These are phyloP conservation scores for Sporothrix pallida DNA, from an alignment of 2,329 filamentous ascomycete species.

Conservation along the genomic window DNA sequence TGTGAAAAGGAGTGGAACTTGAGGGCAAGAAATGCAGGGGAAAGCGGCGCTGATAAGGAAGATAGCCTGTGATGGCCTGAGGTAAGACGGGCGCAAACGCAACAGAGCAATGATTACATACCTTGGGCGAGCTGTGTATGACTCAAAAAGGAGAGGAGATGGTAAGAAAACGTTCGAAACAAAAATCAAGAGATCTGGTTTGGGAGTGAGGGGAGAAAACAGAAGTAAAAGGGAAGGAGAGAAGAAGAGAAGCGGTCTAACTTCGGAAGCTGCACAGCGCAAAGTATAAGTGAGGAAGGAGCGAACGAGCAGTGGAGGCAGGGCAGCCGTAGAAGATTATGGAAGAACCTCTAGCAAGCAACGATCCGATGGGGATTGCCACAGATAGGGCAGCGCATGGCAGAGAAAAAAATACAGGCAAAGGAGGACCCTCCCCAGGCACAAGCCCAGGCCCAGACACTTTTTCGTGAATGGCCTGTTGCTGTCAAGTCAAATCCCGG, in stretches of 20 bases:
- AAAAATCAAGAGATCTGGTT: slow-evolving; percentile 3
- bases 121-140: not conserved
- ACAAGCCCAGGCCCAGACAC: slow-evolving; percentile 1
- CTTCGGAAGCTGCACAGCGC: not conserved
- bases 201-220: not conserved
- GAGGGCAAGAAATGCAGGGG: not conserved
- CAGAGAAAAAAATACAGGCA: not conserved
- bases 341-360: slow-evolving; percentile 4
- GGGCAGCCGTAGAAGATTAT: slow-evolving; percentile 19
- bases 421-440: not conserved
- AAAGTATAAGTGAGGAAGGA: slow-evolving; percentile 28
- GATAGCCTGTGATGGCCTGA: not conserved
- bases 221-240: not conserved
- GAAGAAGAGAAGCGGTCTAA: not conserved
- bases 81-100: not conserved
- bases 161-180: not conserved
- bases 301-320: slow-evolving; percentile 15
- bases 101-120: slow-evolving; percentile 12
- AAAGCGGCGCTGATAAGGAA: slow-evolving; percentile 6
- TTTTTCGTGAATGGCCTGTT: slow-evolving; percentile 29
- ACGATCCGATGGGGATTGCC: slow-evolving; percentile 16
- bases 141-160: not conserved
- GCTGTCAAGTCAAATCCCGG: slow-evolving; percentile 31
- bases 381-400: slow-evolving; percentile 25
- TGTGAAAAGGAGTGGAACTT: not conserved